Percentiles rank a stretch among this genome's conserved stretches.
These are phyloP conservation scores for Talaromyces thailandensis DNA, from an alignment of 495 filamentous ascomycete genomes.

Conservation along the genomic window DNA sequence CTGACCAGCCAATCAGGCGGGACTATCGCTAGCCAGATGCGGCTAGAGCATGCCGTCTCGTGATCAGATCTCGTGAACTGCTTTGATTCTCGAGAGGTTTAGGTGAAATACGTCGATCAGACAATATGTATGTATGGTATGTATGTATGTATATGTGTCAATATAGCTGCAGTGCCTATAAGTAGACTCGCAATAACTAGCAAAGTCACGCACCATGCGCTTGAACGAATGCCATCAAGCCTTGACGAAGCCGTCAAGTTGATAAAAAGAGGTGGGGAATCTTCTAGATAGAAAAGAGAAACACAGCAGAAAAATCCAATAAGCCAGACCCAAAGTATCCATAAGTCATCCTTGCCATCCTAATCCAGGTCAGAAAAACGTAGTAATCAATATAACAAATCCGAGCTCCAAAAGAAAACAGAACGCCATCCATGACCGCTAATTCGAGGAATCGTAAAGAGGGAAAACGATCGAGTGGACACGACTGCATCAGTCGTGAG, in stretches of 20 bases:
- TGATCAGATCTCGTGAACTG: not conserved
- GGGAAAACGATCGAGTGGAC: constrained; percentile 8
- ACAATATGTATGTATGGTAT: too few relatives aligned
- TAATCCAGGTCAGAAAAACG: not conserved
- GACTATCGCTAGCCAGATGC: not conserved
- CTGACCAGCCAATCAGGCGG: not conserved
- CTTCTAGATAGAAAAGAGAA: not conserved
- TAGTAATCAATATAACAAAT: not conserved
- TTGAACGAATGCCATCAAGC: not conserved
- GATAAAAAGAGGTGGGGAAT: not conserved
- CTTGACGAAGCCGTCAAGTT: not conserved
- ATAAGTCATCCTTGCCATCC: not conserved
- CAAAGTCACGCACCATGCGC: not conserved
- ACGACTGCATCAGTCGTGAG: not conserved
- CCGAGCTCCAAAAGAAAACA: not conserved
- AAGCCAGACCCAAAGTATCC: not conserved
- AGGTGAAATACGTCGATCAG: too few relatives aligned
- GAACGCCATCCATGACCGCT: constrained; percentile 18
- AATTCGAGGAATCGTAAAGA: constrained; percentile 13
- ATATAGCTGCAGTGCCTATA: not conserved
- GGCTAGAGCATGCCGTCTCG: not conserved
- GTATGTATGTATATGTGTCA: not conserved
- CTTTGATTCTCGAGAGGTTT: too few relatives aligned
- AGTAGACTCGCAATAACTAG: not conserved
- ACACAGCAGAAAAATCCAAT: not conserved